Percentiles rank a stretch among this genome's conserved stretches.
phyloP scores from a whole-genome alignment of 108 stramenopile species.

The Seminavis robusta region DNA sequence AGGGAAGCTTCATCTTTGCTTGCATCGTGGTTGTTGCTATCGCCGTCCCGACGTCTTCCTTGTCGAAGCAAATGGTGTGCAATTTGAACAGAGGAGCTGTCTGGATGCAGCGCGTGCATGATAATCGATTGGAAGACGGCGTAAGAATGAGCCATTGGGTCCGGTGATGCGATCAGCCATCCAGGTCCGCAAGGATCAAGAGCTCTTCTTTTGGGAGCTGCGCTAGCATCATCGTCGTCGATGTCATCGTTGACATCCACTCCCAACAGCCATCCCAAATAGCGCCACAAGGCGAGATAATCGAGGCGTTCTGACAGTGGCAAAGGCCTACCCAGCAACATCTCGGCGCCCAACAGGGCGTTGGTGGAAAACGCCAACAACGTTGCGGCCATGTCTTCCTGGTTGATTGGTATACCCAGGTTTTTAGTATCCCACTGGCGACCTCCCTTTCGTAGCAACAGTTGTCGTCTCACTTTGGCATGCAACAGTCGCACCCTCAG shows the following conservation, averaged over 20 bases:
- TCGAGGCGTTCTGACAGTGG: constrained; percentile 45
- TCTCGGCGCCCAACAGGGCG: constrained; percentile 66
- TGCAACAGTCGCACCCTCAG: constrained; percentile 73
- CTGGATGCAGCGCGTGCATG: constrained; percentile 51
- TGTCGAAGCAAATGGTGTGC: constrained; percentile 59
- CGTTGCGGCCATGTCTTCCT: constrained; percentile 85
- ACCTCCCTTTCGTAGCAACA: constrained; percentile 36
- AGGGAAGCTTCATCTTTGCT: constrained; percentile 14
- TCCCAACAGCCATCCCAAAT: constrained; percentile 82
- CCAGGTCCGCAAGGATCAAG: constrained; percentile 82
- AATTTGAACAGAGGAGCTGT: constrained; percentile 58
- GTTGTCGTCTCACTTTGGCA: constrained; percentile 67
- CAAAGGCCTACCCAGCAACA: constrained; percentile 47
- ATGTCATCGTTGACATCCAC: constrained; percentile 35
- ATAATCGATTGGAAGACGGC: constrained; percentile 42
- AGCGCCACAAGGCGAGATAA: constrained; percentile 82
- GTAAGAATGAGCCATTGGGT: constrained; percentile 37
- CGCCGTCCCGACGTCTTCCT: constrained; percentile 15
- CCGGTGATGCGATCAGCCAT: constrained; percentile 14
- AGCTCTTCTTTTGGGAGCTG: constrained; percentile 2
- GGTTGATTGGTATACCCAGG: constrained; percentile 80
- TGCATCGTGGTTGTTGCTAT: too few relatives aligned
- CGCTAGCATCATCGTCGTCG: neutral
- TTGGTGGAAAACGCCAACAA: constrained; percentile 75
- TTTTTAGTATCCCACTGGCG: constrained; percentile 43